Conservation (phyloP, 2,329 filamentous ascomycete species). For the Apiospora sp. region DNA sequence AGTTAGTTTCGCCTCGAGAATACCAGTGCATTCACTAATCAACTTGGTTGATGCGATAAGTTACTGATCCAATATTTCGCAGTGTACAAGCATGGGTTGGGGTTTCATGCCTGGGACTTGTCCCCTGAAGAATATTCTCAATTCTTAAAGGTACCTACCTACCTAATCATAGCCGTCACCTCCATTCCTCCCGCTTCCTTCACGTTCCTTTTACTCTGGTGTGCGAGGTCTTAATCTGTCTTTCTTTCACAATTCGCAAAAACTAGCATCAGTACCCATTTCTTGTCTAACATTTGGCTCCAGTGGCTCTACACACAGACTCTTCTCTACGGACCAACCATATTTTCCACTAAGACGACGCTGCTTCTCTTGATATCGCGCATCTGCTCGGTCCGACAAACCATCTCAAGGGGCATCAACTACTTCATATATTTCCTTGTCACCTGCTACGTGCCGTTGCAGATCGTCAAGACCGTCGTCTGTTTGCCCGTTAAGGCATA, state of each 20-base stretch:
- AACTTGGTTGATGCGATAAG: background rate
- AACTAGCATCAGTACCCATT: too few species aligned
- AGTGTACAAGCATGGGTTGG: slow-evolving; percentile 37
- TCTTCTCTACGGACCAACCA: slow-evolving; percentile 17
- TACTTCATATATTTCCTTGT: background rate
- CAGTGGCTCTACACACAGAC: slow-evolving; percentile 8
- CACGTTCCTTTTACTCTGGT: background rate
- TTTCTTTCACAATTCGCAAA: background rate
- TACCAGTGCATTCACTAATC: background rate
- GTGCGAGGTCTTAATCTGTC: background rate
- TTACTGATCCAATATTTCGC: background rate
- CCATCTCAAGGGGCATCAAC: background rate
- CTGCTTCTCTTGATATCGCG: slow-evolving; percentile 12
- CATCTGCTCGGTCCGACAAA: background rate
- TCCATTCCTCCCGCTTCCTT: background rate
- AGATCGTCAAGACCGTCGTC: background rate
- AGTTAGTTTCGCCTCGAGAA: slow-evolving; percentile 18
- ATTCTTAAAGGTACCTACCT: background rate
- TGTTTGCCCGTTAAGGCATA: background rate
- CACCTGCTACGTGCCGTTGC: background rate
- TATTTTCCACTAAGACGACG: slow-evolving; percentile 11
- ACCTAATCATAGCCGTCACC: too few species aligned
- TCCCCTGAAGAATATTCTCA: slow-evolving; percentile 21
- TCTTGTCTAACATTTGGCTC: background rate
- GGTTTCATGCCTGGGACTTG: slow-evolving; percentile 37